Evolutionary conservation across 495 filamentous ascomycete genomes (phyloP).

Genomic region (Chaetomium cochliodes): DNA sequence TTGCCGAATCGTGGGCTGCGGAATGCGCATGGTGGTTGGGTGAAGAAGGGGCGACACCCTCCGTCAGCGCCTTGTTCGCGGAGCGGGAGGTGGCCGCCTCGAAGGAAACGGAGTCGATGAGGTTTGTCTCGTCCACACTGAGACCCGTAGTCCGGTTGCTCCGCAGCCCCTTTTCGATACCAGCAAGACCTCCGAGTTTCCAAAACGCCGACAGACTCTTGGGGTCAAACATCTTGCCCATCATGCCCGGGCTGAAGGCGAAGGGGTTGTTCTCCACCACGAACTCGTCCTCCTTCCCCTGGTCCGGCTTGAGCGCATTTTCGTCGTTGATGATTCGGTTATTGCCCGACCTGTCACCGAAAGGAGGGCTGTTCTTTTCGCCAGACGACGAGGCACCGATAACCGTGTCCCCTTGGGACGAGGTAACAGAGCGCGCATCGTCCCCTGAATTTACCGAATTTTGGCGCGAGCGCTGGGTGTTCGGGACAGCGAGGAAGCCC

Average conservation of each 20-base stretch:
- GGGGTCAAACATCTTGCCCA: slow-evolving; percentile 73
- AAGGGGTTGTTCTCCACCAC: slow-evolving; percentile 65
- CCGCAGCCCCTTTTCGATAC: slow-evolving; percentile 66
- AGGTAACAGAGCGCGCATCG: slow-evolving; percentile 45
- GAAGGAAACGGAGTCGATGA: slow-evolving; percentile 59
- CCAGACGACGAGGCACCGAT: slow-evolving; percentile 39
- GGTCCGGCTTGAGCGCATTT: slow-evolving; percentile 64
- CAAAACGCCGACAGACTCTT: slow-evolving; percentile 71
- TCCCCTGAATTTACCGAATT: slow-evolving; percentile 56
- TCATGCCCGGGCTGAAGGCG: slow-evolving; percentile 66
- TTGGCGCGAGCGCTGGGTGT: slow-evolving; percentile 49
- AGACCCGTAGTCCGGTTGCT: slow-evolving; percentile 64
- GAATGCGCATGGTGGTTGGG: slow-evolving; percentile 18
- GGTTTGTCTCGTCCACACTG: slow-evolving; percentile 61
- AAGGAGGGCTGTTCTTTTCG: slow-evolving; percentile 39
- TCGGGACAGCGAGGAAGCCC: slow-evolving; percentile 52
- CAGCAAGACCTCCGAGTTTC: slow-evolving; percentile 64
- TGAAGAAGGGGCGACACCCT: slow-evolving; percentile 28
- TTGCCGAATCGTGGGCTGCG: slow-evolving; percentile 23
- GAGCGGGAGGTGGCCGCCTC: slow-evolving; percentile 52
- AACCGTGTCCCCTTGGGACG: slow-evolving; percentile 46
- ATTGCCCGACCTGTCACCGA: slow-evolving; percentile 38
- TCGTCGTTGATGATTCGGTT: slow-evolving; percentile 51
- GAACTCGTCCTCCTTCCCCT: slow-evolving; percentile 63
- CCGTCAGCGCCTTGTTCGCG: slow-evolving; percentile 34